Percentiles rank a stretch among this genome's conserved stretches.
Conservation (phyloP, 805 yeast species). For the Ogataea naganishii region DNA sequence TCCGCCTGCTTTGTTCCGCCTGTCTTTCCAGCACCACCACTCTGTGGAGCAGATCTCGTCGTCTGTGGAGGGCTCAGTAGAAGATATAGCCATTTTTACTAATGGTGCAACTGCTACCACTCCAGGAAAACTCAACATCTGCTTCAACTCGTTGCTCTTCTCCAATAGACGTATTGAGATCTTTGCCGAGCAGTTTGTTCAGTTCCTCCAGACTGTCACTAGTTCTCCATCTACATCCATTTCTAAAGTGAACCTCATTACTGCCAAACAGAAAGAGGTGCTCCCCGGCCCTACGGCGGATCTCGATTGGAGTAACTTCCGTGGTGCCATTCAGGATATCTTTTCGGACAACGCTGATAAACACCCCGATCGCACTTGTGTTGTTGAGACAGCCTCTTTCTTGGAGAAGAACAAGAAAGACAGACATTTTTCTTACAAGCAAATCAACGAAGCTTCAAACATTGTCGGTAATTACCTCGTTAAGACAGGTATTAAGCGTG, state of each 20-base stretch:
- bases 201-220: conserved; percentile 34
- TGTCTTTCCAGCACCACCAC: conserved; percentile 43
- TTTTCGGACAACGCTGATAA: conserved; percentile 79
- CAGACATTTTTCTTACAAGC: conserved; percentile 73
- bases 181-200: conserved; percentile 63
- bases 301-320: conserved; percentile 82
- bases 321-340: conserved; percentile 96
- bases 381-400: conserved; percentile 81
- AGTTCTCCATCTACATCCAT: conserved; percentile 32
- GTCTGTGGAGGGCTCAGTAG: conserved; percentile 42
- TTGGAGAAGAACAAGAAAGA: conserved; percentile 43
- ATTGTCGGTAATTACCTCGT: conserved; percentile 85
- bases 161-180: conserved; percentile 58
- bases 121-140: conserved; percentile 34
- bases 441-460: conserved; percentile 89
- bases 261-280: conserved; percentile 47
- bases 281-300: conserved; percentile 86
- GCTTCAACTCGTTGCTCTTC: conserved; percentile 72
- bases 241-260: conserved; percentile 59
- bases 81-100: conserved; percentile 54
- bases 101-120: conserved; percentile 22
- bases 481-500: conserved; percentile 71
- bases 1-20: conserved; percentile 55
- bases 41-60: conserved; percentile 33
- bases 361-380: conserved; percentile 84